These are phyloP conservation scores for Nemania abortiva DNA, from an alignment of 2,329 filamentous ascomycete species.

Conservation along the genomic window DNA sequence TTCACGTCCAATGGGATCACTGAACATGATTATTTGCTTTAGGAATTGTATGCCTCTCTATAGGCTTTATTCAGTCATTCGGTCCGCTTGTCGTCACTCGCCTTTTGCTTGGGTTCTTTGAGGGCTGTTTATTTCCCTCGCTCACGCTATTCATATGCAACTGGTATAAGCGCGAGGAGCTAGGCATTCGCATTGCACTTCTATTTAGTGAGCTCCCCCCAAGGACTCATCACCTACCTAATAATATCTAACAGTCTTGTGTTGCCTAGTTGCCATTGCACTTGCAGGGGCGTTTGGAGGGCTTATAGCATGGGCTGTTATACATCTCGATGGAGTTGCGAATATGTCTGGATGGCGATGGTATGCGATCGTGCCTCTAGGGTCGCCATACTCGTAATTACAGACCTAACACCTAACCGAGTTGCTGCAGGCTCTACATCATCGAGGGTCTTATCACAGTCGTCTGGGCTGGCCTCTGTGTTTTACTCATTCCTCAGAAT, in stretches of 20 bases:
- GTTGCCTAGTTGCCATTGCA: constrained; percentile 42
- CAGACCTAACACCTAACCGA: constrained; percentile 7
- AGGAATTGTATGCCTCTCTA: constrained; percentile 46
- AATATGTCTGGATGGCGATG: constrained; percentile 49
- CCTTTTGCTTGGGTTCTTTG: constrained; percentile 48
- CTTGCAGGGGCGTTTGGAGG: constrained; percentile 49
- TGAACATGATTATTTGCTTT: not conserved
- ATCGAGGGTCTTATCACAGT: constrained; percentile 44
- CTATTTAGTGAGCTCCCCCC: constrained; percentile 41
- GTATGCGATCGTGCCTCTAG: constrained; percentile 13
- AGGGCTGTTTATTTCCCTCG: constrained; percentile 50
- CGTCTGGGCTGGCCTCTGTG: constrained; percentile 32
- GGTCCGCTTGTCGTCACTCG: constrained; percentile 45
- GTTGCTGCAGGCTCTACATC: constrained; percentile 39
- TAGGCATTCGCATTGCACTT: constrained; percentile 47
- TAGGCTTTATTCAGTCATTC: constrained; percentile 47
- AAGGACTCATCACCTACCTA: not conserved
- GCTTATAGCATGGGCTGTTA: constrained; percentile 45
- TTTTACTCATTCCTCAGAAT: constrained; percentile 37
- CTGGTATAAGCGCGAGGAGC: constrained; percentile 51
- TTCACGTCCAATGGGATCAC: too few species aligned
- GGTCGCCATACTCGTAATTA: accelerated
- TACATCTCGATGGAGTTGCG: constrained; percentile 48
- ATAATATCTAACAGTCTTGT: constrained; percentile 4
- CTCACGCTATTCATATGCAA: constrained; percentile 48